A percentile compares a stretch with the other conserved stretches of the same genome.
phyloP scores from a whole-genome alignment of 169 alveolate genomes.

The Blepharisma undulans region DNA sequence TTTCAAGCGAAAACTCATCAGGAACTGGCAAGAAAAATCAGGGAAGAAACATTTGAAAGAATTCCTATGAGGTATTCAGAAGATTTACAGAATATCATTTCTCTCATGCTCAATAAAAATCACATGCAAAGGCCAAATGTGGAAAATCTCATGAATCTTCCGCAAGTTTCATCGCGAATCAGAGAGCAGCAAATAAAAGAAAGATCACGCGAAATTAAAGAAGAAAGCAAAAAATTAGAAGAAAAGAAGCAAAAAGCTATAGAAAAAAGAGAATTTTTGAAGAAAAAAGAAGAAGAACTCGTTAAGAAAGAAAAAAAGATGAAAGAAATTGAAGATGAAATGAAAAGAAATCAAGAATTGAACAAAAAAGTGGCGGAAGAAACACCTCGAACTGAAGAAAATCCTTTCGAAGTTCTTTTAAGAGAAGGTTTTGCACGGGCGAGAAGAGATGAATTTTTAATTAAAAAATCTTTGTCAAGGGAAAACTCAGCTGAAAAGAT shows the following conservation, averaged over 20 bases:
- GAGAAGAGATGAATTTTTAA: not conserved
- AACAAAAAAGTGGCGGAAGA: not conserved
- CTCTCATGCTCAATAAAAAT: constrained; percentile 68
- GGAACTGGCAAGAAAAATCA: constrained; percentile 76
- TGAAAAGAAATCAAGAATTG: not conserved
- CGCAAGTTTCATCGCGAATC: not conserved
- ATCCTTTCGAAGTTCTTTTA: not conserved
- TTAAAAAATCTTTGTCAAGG: not conserved
- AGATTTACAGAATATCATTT: constrained; percentile 62
- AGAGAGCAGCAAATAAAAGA: constrained; percentile 19
- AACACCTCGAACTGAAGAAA: not conserved
- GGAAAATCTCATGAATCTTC: constrained; percentile 41
- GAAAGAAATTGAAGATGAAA: not conserved
- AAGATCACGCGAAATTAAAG: not conserved
- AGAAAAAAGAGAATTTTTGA: not conserved
- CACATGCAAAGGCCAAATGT: constrained; percentile 79
- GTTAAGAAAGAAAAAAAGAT: not conserved
- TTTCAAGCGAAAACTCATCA: constrained; percentile 87
- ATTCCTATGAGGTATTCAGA: constrained; percentile 74
- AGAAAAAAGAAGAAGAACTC: constrained; percentile 14
- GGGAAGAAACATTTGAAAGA: constrained; percentile 70
- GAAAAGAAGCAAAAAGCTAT: not conserved
- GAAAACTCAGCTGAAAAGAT: not conserved
- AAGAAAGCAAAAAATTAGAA: not conserved
- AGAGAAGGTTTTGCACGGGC: not conserved